These are phyloP conservation scores for Echium plantagineum DNA, from an alignment of 257 asterid species.

Conservation along the genomic window DNA sequence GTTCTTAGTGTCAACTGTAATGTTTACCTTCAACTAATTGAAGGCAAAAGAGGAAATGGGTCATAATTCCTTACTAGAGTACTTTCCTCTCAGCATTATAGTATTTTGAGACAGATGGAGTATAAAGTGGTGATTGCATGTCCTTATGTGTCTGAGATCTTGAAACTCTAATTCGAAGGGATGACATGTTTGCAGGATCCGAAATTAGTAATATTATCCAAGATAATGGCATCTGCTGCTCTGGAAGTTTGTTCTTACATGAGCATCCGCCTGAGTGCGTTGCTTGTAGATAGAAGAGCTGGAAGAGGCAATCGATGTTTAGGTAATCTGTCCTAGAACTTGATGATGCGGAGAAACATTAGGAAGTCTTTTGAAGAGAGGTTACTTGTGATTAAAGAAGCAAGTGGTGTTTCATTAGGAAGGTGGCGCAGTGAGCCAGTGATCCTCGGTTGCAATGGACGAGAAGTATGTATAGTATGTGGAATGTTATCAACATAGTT, in stretches of 20 bases:
- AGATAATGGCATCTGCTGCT: slow-evolving; percentile 22
- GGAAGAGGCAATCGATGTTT: not conserved
- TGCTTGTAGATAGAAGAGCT: slow-evolving; percentile 33
- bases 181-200: slow-evolving; percentile 26
- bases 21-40: too few species aligned
- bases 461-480: too few species aligned
- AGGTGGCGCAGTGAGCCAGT: not conserved
- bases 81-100: too few species aligned
- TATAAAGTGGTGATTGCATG: not conserved
- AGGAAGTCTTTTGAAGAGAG: not conserved
- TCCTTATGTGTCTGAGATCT: not conserved
- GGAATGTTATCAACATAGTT: too few species aligned
- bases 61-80: too few species aligned
- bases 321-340: not conserved
- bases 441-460: not conserved
- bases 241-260: slow-evolving; percentile 30
- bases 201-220: slow-evolving; percentile 21
- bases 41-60: too few species aligned
- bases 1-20: too few species aligned
- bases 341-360: not conserved
- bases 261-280: slow-evolving; percentile 39
- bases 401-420: not conserved
- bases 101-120: too few species aligned
- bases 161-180: slow-evolving; percentile 1
- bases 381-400: not conserved